Evolutionary conservation across 2,329 filamentous ascomycete species (phyloP), one percentile per base, ranked within the genome.

Genomic region (Anthostomella pinea): DNA sequence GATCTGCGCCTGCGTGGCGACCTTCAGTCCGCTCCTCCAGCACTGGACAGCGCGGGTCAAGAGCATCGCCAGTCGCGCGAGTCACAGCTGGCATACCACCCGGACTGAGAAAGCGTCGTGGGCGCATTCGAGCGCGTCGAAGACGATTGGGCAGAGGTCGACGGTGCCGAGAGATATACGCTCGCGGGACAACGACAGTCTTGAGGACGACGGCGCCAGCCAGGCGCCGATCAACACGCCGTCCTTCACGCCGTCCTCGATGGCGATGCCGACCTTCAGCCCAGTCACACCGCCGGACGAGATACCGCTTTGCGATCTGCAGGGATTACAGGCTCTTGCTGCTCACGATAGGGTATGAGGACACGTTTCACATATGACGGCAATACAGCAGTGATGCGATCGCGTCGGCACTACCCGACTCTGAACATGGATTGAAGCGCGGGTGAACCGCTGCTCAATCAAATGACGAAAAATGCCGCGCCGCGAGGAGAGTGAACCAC

Each of bases 1-100:
- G 8, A 58, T 58, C 8, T 58, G 55, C 32, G 51, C 50, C 25
- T 58, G 55, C 38, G 48, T 49, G 5, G 54, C 53, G 15, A 57
- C 54, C 2, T 51, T 56, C 27, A 49, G 43, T 8, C 55, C 54
- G 7, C 41, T 57, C 23, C 43, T 50, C 21, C 49, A 51, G 27
- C 30, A 28, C 22, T 43, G 50, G 13, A 38, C 43, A 4, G 25
- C 39, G 2, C 45, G 40, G 9, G 39, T 47, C 25, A 35, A 29
- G 7, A 40, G 30, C 11, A 52, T 46, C 38, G 52, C 45, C 6
- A 43, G 33, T 27, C 42, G 46, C 15, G 48, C 39, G 8, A 47
- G 49, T 9, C 35, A 30, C 11, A 43, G 38, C 13, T 47, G 40
- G 35, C 35, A 49, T 3, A 34, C 32, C 24, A 40, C 46, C 14